phyloP scores from a whole-genome alignment of 805 yeast genomes.

The Hanseniaspora meyeri region DNA sequence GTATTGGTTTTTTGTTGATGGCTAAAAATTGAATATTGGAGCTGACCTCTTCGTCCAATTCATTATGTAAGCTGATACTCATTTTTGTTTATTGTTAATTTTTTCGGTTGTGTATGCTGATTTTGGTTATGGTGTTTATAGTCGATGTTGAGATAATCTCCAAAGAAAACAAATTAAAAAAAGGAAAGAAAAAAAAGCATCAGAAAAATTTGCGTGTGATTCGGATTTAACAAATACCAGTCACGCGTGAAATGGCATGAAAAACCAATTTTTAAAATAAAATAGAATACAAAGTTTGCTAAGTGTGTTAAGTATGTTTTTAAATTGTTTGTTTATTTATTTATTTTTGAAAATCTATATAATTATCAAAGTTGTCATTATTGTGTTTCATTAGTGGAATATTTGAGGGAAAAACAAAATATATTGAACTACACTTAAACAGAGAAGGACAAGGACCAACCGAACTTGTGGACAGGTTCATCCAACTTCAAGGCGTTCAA shows the following conservation, averaged over 20 bases:
- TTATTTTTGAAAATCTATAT: no score
- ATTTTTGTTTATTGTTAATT: no score
- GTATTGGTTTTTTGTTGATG: not conserved
- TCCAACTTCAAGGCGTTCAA: constrained; percentile 89
- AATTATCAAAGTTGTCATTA: not conserved
- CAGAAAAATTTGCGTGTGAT: no score
- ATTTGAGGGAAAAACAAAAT: not conserved
- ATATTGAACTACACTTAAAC: constrained; percentile 40
- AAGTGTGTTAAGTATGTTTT: no score
- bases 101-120: no score
- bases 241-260: no score
- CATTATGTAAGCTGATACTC: not conserved
- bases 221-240: no score
- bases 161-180: no score
- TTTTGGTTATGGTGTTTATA: not conserved
- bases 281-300: no score
- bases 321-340: no score
- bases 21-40: not conserved
- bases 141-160: not conserved
- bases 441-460: constrained; percentile 84
- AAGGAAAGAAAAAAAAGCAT: no score
- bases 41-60: not conserved
- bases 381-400: not conserved
- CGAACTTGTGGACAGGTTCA: constrained; percentile 96
- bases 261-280: no score